phyloP scores from a whole-genome alignment of 306 rosid genomes.

The Rosa chinensis region DNA sequence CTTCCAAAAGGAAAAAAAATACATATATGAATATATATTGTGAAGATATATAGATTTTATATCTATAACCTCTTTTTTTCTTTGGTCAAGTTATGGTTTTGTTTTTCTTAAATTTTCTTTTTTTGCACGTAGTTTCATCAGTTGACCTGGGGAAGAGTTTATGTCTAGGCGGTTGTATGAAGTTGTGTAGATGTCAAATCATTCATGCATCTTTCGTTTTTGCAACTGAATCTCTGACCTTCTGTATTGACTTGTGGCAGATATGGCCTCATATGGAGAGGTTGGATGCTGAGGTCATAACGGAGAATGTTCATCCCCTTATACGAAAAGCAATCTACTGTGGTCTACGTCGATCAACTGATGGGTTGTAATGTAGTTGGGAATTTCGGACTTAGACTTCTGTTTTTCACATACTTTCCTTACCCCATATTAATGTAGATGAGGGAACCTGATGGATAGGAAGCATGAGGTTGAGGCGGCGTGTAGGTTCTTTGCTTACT shows the following conservation, averaged over 20 bases:
- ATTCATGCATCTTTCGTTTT: background rate
- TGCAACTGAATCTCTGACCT: background rate
- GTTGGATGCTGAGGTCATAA: slow-evolving; percentile 73
- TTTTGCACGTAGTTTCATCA: background rate
- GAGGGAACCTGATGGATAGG: slow-evolving; percentile 1
- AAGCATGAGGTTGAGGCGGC: background rate
- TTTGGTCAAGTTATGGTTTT: background rate
- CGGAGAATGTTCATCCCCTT: slow-evolving; percentile 65
- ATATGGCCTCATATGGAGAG: slow-evolving; percentile 86
- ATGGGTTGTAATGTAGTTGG: slow-evolving; percentile 34
- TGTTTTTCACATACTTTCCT: background rate
- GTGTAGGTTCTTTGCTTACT: background rate
- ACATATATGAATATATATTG: background rate
- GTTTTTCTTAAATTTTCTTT: background rate
- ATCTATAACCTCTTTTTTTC: background rate
- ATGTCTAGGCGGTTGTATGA: background rate
- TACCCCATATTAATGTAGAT: background rate
- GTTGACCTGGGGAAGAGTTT: background rate
- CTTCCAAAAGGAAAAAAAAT: background rate
- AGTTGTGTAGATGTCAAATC: background rate
- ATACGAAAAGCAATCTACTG: slow-evolving; percentile 59
- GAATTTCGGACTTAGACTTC: background rate
- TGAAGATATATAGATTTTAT: background rate
- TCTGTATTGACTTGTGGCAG: slow-evolving; percentile 42
- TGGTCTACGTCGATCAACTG: slow-evolving; percentile 63